Evolutionary conservation across 192 early-diverging fungal species (phyloP).

Genomic region (Coemansia sp.): DNA sequence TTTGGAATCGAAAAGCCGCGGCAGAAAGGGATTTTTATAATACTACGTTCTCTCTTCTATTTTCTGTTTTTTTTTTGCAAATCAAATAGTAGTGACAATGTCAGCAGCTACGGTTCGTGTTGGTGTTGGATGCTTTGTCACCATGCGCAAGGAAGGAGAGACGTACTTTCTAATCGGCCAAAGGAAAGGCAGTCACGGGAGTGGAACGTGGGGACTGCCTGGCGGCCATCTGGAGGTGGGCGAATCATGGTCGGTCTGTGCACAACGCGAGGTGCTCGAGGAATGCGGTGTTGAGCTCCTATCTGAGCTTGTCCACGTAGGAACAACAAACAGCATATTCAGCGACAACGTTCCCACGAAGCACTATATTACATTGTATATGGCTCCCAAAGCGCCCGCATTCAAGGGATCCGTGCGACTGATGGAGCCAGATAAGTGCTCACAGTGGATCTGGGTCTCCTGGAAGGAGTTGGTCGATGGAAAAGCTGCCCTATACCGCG

Average conservation of each 20-base stretch:
- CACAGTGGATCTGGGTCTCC: slow-evolving; percentile 14
- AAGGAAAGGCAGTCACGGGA: slow-evolving; percentile 17
- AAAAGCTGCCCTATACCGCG: background rate
- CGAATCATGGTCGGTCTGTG: slow-evolving; percentile 12
- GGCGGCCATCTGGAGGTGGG: slow-evolving; percentile 25
- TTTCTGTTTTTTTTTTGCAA: background rate
- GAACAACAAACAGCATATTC: slow-evolving; percentile 14
- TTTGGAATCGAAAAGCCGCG: too few relatives aligned
- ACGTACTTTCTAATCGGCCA: slow-evolving; percentile 19
- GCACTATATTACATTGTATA: slow-evolving; percentile 17
- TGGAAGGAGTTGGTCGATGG: slow-evolving; percentile 11
- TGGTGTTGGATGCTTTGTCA: slow-evolving; percentile 35
- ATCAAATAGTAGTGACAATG: background rate
- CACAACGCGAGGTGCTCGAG: slow-evolving; percentile 15
- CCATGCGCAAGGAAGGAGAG: slow-evolving; percentile 16
- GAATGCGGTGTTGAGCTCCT: slow-evolving; percentile 7
- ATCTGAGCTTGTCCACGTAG: background rate
- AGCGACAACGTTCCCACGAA: background rate
- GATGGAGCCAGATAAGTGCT: slow-evolving; percentile 26
- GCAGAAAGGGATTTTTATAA: too few relatives aligned
- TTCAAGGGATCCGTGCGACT: background rate
- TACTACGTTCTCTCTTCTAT: background rate
- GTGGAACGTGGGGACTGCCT: slow-evolving; percentile 16
- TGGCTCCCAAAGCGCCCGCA: background rate
- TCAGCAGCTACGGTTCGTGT: slow-evolving; percentile 3